Evolutionary conservation across 305 asterid genomes (phyloP), one percentile per base, ranked within the genome.

Genomic region (Fraxinus angustifolia): DNA sequence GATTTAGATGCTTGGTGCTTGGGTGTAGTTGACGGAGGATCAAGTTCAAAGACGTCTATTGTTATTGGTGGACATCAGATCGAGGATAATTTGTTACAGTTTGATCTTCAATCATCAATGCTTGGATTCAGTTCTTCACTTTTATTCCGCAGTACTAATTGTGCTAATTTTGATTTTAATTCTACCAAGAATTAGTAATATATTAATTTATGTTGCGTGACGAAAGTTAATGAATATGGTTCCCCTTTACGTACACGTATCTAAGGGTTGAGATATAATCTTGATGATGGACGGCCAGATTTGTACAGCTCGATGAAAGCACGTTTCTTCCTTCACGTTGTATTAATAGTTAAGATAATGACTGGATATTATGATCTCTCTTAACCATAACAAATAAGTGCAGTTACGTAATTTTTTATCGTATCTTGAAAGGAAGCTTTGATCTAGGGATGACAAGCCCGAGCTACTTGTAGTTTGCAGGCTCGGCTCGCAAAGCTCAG

Each of bases 21-120:
- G 30, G 85, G 86, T 34, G 76, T 86, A 38, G 77, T 85, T 23
- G 86, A 86, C 78, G 92, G 90, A 28, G 89, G 90, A 4, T n/a
- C 48, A 11, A 67, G 58, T 8, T 79, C 88, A 1, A 76, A 67
- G 26, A 78, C 89, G 0, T 72, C 91, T 0, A 84, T 90, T 48
- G 86, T 86, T 71, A 88, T 90, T 33, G 92, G 91, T n/a, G 92
- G 88, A 14, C 83, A 78, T 73, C 91, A 88, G 68, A 48, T 88
- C n/a, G 88, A 88, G 80, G 85, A 86, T 40, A 88, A 85, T 23
- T 17, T 89, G 10, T 65, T 89, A 34, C 84, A 82, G 28, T 86
- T 90, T 30, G 90, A 88, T 67, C 73, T 90, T 33, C 83, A 73
- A 5, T 36, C 75, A 6, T 76, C 80, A 56, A 80, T 84, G 26